phyloP scores from a whole-genome alignment of 331 rosid genomes.

The Rosa hybrid region DNA sequence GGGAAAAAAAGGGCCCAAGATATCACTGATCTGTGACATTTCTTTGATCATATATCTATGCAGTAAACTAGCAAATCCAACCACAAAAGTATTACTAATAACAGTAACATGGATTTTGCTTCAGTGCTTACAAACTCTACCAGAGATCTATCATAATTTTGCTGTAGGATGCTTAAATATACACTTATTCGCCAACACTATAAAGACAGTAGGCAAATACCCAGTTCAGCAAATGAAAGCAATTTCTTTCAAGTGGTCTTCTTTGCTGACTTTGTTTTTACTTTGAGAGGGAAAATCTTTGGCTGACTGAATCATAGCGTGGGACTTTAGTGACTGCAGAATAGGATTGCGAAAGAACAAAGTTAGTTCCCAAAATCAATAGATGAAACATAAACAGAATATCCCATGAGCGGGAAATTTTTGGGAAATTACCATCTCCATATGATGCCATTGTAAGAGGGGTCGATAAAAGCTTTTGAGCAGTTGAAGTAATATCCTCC shows the following conservation, averaged over 20 bases:
- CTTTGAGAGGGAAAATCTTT: conserved; percentile 33
- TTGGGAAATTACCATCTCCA: conserved; percentile 67
- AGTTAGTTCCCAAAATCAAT: conserved; percentile 7
- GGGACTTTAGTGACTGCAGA: conserved; percentile 78
- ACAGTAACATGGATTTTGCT: neutral
- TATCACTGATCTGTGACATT: neutral
- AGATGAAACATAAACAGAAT: neutral
- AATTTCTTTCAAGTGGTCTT: conserved; percentile 52
- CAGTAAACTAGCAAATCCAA: neutral
- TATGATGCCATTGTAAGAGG: conserved; percentile 91
- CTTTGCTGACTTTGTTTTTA: conserved; percentile 46
- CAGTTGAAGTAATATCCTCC: conserved; percentile 67
- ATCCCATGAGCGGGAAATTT: neutral
- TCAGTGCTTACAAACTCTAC: neutral
- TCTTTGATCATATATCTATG: neutral
- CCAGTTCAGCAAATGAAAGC: conserved; percentile 26
- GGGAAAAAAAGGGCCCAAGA: neutral
- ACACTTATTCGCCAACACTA: neutral
- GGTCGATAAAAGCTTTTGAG: conserved; percentile 77
- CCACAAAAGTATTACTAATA: neutral
- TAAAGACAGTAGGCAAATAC: neutral
- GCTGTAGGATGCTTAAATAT: neutral
- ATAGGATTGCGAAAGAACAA: conserved; percentile 9
- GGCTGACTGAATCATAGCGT: conserved; percentile 74
- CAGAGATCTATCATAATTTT: neutral